These are phyloP conservation scores for Phialophora macrospora DNA, from an alignment of 2,329 filamentous ascomycete genomes.

Conservation along the genomic window DNA sequence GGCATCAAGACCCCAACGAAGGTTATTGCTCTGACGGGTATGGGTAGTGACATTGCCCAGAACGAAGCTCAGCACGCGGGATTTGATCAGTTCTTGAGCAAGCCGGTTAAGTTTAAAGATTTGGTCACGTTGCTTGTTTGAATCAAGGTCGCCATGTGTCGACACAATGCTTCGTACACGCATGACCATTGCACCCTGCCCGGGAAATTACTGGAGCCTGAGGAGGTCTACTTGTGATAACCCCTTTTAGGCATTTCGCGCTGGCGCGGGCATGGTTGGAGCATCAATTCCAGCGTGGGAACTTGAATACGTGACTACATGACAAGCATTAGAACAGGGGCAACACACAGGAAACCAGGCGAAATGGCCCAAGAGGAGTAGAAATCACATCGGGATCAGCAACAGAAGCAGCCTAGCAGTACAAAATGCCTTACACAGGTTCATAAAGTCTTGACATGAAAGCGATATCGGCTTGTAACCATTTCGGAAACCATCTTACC, in stretches of 20 bases:
- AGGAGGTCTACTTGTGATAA: not conserved
- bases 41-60: conserved; percentile 50
- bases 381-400: no score
- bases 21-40: conserved; percentile 54
- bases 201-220: no score
- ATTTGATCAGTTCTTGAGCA: conserved; percentile 55
- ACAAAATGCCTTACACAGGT: no score
- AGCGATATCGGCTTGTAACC: no score
- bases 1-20: conserved; percentile 43
- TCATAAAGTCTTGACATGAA: no score
- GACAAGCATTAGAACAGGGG: no score
- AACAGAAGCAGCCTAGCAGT: no score
- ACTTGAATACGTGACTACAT: not conserved
- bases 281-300: not conserved
- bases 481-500: no score
- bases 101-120: conserved; percentile 46
- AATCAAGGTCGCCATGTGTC: conserved; percentile 15
- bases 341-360: no score
- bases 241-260: not conserved
- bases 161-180: not conserved
- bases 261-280: not conserved
- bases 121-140: conserved; percentile 28
- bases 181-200: not conserved
- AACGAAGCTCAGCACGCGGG: conserved; percentile 51
- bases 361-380: no score